Conservation (phyloP, 495 filamentous ascomycete genomes). For the Chlorociboria aeruginascens region DNA sequence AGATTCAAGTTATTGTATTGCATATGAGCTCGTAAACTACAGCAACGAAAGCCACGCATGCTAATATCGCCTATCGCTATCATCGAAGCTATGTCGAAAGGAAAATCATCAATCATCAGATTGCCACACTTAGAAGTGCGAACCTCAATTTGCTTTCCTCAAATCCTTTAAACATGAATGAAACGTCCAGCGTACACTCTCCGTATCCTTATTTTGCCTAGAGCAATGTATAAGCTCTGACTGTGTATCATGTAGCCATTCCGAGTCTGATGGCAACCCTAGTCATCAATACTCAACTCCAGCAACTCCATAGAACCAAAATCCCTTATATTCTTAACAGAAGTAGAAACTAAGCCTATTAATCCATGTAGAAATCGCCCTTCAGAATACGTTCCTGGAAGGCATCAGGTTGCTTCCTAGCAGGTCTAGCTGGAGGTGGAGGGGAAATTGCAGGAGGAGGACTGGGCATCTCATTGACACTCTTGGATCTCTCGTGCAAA, state of each 20-base stretch:
- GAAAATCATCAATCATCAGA: too few species aligned
- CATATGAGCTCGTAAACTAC: too few species aligned
- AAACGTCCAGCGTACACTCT: constrained; percentile 17
- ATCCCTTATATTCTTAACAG: constrained; percentile 6
- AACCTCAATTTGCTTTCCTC: background rate
- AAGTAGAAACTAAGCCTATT: constrained; percentile 4
- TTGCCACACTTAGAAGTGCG: too few species aligned
- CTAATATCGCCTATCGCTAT: too few species aligned
- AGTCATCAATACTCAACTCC: constrained; percentile 12
- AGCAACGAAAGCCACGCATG: too few species aligned
- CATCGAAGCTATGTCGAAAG: too few species aligned
- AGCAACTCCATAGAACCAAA: constrained; percentile 8
- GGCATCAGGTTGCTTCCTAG: constrained; percentile 62
- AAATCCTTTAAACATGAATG: constrained; percentile 3
- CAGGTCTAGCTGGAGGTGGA: constrained; percentile 29
- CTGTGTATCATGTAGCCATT: background rate
- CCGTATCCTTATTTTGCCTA: background rate
- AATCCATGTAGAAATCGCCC: constrained; percentile 98
- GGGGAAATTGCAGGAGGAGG: constrained; percentile 28
- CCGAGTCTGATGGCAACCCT: constrained; percentile 2
- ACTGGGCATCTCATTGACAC: constrained; percentile 55
- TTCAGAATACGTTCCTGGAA: constrained; percentile 95
- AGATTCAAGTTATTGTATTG: too few species aligned
- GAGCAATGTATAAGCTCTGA: background rate
- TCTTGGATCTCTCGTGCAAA: constrained; percentile 56